Percentiles rank a stretch among this genome's conserved stretches.
These are phyloP conservation scores for Dactylellina haptotyla DNA, from an alignment of 2,329 filamentous ascomycete species.

Conservation along the genomic window DNA sequence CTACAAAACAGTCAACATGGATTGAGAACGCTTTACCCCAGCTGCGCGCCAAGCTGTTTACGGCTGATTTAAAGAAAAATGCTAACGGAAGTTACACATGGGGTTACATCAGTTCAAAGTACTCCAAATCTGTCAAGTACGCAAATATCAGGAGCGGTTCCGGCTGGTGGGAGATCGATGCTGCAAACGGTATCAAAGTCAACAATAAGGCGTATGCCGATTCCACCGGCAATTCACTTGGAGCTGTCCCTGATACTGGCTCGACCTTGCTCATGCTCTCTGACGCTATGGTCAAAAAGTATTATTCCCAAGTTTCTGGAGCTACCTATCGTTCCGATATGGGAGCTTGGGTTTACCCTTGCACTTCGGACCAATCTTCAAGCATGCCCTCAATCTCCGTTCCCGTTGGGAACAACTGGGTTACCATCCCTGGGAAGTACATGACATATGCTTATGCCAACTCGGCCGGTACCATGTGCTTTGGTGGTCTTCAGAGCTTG, in stretches of 20 bases:
- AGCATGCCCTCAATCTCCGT: slow-evolving; percentile 59
- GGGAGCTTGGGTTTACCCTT: slow-evolving; percentile 61
- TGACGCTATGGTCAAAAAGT: slow-evolving; percentile 61
- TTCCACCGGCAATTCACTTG: slow-evolving; percentile 14
- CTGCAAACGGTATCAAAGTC: slow-evolving; percentile 35
- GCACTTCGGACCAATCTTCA: slow-evolving; percentile 60
- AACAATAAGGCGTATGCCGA: slow-evolving; percentile 18
- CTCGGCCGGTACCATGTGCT: slow-evolving; percentile 58
- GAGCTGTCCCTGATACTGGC: slow-evolving; percentile 61
- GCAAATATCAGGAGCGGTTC: slow-evolving; percentile 45
- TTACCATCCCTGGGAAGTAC: slow-evolving; percentile 61
- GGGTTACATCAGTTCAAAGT: slow-evolving; percentile 67
- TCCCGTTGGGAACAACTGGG: slow-evolving; percentile 60
- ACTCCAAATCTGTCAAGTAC: slow-evolving; percentile 68
- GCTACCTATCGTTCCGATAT: slow-evolving; percentile 60
- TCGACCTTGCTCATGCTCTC: slow-evolving; percentile 63
- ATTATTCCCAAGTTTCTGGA: slow-evolving; percentile 62
- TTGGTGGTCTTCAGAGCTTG: slow-evolving; percentile 60
- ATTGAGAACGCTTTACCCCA: slow-evolving; percentile 73
- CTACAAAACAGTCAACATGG: slow-evolving; percentile 74
- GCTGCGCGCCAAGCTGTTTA: slow-evolving; percentile 67
- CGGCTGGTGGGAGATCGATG: slow-evolving; percentile 46
- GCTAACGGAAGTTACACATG: slow-evolving; percentile 67
- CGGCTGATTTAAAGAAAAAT: slow-evolving; percentile 67
- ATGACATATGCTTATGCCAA: slow-evolving; percentile 60